These are phyloP conservation scores for Candida suzukii DNA, from an alignment of 805 yeast species.

Conservation along the genomic window DNA sequence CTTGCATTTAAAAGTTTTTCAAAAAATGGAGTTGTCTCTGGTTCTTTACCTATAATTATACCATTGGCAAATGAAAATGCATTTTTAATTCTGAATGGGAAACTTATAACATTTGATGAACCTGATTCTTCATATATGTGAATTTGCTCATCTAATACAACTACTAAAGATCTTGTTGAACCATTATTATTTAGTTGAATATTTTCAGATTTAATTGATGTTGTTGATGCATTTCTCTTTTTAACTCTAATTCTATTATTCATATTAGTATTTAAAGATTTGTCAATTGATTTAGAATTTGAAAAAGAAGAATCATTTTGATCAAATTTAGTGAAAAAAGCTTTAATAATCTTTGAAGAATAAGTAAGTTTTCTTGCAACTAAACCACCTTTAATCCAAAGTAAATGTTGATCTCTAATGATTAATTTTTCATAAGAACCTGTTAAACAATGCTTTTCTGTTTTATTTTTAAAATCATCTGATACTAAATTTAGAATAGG, in stretches of 20 bases:
- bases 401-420: constrained; percentile 17
- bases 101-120: constrained; percentile 47
- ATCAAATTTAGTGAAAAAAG: constrained; percentile 54
- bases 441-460: constrained; percentile 4
- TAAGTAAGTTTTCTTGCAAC: constrained; percentile 42
- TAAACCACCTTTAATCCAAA: constrained; percentile 43
- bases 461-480: too few species aligned
- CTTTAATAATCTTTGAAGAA: constrained; percentile 46
- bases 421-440: constrained; percentile 16
- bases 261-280: neutral
- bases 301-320: constrained; percentile 3
- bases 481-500: too few species aligned
- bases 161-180: constrained; percentile 41
- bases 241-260: neutral
- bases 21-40: constrained; percentile 8
- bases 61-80: constrained; percentile 69
- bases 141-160: constrained; percentile 54
- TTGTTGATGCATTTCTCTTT: neutral
- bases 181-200: neutral
- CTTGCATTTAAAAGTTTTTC: neutral
- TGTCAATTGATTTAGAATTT: neutral
- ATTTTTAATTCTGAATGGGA: constrained; percentile 59
- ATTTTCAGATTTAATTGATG: neutral
- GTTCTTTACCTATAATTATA: constrained; percentile 32
- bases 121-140: constrained; percentile 59